Base-by-base conservation (phyloP, 768 basidiomycete species). In the Cystobasidium ongulense region DNA sequence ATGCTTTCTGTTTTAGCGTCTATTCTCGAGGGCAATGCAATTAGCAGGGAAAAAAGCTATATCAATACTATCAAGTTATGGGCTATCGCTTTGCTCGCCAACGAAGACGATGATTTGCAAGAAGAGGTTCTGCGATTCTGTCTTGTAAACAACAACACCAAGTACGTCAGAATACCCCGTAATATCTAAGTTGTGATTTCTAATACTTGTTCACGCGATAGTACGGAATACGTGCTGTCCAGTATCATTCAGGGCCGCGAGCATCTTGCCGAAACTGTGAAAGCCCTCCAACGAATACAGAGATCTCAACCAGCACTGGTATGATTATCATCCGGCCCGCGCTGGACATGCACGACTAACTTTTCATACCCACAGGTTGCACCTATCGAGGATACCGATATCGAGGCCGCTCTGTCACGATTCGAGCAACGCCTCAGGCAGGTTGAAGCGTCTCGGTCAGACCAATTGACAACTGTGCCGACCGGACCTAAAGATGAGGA, bases 271-370 rank as follows among this genome's bases (percentile, higher is more conserved):
- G 35, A 61, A 4, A 18, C 35, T 27, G 35, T 61, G 13, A 38
- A 21, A n/a, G 23, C 57, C 23, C 23, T 38, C 17, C 35, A 61
- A n/a, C 57, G 35, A 15, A 33, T 31, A 18, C 57, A 61, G 31
- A 7, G 29, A 17, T 61, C 57, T 15, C 31, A 71, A 23, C 68
- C 68, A 23, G 68, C 68, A 1, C 52, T 71, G 10, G 68, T 71
- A 59, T 23, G 31, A 36, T 31, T 25, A 18, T 70, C 33, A 46
- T 27, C 7, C n/a, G 4, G 15, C 31, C 18, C 23, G 66, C 13
- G 23, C 43, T n/a, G 43, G 3, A 25, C 8, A 29, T 41, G 31
- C 57, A 27, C 57, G 25, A 33, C 36, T 63, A 29, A 11, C 62
- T 29, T 29, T 33, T 29, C 62, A 13, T 33, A 11, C 5, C 29